Percentiles rank a stretch among this genome's conserved stretches.
These are phyloP conservation scores for Aspergillaceae sp. DNA, from an alignment of 2,329 filamentous ascomycete species.

Conservation along the genomic window DNA sequence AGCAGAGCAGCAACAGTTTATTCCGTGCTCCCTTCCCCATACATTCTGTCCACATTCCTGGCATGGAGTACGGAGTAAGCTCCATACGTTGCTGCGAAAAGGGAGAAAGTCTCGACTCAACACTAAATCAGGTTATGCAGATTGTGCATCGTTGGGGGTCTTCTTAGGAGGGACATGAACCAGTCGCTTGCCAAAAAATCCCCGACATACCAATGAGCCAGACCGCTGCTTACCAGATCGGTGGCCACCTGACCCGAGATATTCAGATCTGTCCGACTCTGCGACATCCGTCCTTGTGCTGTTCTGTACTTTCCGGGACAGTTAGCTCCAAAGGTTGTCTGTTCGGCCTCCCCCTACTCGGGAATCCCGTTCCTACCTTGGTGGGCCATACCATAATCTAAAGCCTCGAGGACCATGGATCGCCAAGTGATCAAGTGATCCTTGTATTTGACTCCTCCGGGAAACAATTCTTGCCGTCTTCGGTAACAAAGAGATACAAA, in stretches of 20 bases:
- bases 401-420: background rate
- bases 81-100: background rate
- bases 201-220: constrained; percentile 1
- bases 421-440: constrained; percentile 13
- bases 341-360: constrained; percentile 13
- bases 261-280: constrained; percentile 9
- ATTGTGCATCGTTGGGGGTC: background rate
- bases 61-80: no score
- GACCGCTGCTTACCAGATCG: constrained; percentile 2
- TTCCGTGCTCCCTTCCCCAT: background rate
- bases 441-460: background rate
- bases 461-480: constrained; percentile 4
- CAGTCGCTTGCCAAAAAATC: background rate
- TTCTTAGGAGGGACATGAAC: no score
- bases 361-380: constrained; percentile 9
- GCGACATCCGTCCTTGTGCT: constrained; percentile 2
- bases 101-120: background rate
- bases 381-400: constrained; percentile 12
- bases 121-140: background rate
- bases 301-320: constrained; percentile 2
- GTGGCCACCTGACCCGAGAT: constrained; percentile 1
- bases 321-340: constrained; percentile 1
- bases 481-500: constrained; percentile 4
- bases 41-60: background rate
- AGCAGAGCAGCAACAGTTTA: no score